phyloP scores from a whole-genome alignment of 495 filamentous ascomycete genomes.

The Podospora fimiseda region DNA sequence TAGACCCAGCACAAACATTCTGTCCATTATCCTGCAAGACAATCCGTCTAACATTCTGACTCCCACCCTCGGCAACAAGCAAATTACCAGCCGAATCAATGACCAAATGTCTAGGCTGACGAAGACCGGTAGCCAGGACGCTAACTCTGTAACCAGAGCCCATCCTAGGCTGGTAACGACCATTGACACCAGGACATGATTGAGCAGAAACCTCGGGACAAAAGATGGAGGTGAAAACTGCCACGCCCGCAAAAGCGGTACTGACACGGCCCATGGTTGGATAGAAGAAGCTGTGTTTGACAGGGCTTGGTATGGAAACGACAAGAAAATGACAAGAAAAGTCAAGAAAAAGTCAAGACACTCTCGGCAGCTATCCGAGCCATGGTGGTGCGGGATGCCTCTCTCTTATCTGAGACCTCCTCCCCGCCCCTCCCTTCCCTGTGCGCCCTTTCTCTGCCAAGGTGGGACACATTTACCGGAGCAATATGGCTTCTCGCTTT shows the following conservation, averaged over 20 bases:
- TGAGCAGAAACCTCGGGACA: slow-evolving; percentile 8
- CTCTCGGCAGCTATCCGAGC: slow-evolving; percentile 9
- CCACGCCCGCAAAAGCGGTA: slow-evolving; percentile 1
- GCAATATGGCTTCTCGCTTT: neutral
- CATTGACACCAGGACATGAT: slow-evolving; percentile 11
- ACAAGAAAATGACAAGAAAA: neutral
- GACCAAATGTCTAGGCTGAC: slow-evolving; percentile 44
- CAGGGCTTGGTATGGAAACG: neutral
- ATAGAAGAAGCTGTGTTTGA: neutral
- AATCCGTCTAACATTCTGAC: slow-evolving; percentile 41
- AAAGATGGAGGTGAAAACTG: slow-evolving; percentile 4
- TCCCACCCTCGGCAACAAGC: slow-evolving; percentile 47
- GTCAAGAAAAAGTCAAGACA: neutral
- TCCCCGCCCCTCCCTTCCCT: neutral
- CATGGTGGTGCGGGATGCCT: neutral
- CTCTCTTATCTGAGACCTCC: slow-evolving; percentile 2
- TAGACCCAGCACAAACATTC: slow-evolving; percentile 41
- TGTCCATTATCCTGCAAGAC: slow-evolving; percentile 42
- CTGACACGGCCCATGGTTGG: slow-evolving; percentile 6
- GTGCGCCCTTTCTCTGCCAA: neutral
- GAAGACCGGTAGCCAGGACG: slow-evolving; percentile 47
- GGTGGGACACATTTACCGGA: neutral
- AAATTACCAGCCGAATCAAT: slow-evolving; percentile 53
- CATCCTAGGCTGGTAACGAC: slow-evolving; percentile 30
- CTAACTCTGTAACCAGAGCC: slow-evolving; percentile 47